Evolutionary conservation across 495 filamentous ascomycete genomes (phyloP), one percentile per base, ranked within the genome.

Genomic region (Penicillium chermesinum): DNA sequence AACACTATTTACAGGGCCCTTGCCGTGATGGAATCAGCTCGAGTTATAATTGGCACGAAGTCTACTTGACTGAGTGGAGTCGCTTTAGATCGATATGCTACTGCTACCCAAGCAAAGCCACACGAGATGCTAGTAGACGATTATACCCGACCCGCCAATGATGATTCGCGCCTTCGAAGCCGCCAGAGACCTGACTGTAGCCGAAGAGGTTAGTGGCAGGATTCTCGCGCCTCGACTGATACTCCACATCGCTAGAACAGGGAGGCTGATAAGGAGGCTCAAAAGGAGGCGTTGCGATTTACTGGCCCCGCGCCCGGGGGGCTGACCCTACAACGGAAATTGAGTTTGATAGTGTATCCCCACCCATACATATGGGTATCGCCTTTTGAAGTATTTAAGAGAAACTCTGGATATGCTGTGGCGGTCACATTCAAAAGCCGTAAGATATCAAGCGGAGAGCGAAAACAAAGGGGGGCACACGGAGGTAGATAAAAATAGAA

Each of bases 401-500:
- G 44, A 44, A 41, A 42, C 44, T 49, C 49, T n/a, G 41, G 35
- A 49, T 41, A 52, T 52, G 44, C 36, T 25, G 44, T 45, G 44
- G 49, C 48, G 18, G 37, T 49, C 39, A 51, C 41, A 45, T 46
- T 44, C n/a, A 35, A 40, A 35, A 20, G 21, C 22, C 36, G 35
- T 55, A 55, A 55, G 36, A 55, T 52, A 57, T 38, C 35, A 13
- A 34, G 48, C 7, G 15, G 25, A 40, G 27, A 25, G 46, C 46
- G 48, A n/a, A n/a, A n/a, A n/a, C n/a, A 53, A 14, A 52, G 44
- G 46, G 17, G 45, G 41, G 44, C 42, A 40, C 33, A 36, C 27
- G 41, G 41, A 49, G 25, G 25, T 30, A 30, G 49, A 53, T 36
- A 41, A 56, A 44, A 17, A 49, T 50, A 43, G 38, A 46, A 38